Percentiles rank a stretch among this genome's conserved stretches.
These are phyloP conservation scores for Penicillium canariense DNA, from an alignment of 495 filamentous ascomycete genomes.

Conservation along the genomic window DNA sequence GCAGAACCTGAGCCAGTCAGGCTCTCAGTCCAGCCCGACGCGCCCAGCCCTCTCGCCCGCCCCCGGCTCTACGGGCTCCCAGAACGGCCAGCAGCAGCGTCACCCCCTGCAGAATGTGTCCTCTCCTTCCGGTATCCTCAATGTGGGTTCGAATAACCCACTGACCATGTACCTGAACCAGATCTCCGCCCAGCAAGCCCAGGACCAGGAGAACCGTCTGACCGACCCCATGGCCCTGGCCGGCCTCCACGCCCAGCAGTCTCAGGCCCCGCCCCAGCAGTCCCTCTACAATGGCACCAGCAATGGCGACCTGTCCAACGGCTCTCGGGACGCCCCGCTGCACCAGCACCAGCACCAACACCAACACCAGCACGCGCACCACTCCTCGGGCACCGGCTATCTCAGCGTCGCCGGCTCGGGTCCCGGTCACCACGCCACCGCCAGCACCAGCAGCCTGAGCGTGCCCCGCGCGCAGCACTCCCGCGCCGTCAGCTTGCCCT, in stretches of 20 bases:
- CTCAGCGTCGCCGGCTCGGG: constrained; percentile 67
- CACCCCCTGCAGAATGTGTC: constrained; percentile 52
- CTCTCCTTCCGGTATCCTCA: constrained; percentile 70
- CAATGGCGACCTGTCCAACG: constrained; percentile 56
- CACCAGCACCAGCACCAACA: too few species aligned
- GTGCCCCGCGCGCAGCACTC: constrained; percentile 69
- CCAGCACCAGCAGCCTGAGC: constrained; percentile 61
- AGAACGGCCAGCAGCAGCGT: constrained; percentile 48
- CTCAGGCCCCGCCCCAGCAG: constrained; percentile 51
- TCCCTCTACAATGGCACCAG: constrained; percentile 49
- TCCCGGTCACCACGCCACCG: constrained; percentile 51
- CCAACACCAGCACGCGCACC: constrained; percentile 43
- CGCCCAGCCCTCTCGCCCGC: constrained; percentile 55
- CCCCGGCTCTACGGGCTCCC: constrained; percentile 54
- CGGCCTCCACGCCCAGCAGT: constrained; percentile 66
- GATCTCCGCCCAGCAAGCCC: constrained; percentile 73
- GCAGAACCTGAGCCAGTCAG: constrained; percentile 54
- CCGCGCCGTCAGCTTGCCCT: constrained; percentile 81
- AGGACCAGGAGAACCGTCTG: constrained; percentile 55
- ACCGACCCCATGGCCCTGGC: constrained; percentile 50
- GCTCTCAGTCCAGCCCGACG: constrained; percentile 69
- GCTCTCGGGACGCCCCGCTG: constrained; percentile 46
- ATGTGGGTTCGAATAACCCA: constrained; percentile 78
- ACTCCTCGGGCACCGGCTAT: constrained; percentile 51
- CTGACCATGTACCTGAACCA: constrained; percentile 92